Base-by-base conservation (phyloP, 2,329 filamentous ascomycete genomes). In the Ophiocordyceps camponoti-rufipedis region DNA sequence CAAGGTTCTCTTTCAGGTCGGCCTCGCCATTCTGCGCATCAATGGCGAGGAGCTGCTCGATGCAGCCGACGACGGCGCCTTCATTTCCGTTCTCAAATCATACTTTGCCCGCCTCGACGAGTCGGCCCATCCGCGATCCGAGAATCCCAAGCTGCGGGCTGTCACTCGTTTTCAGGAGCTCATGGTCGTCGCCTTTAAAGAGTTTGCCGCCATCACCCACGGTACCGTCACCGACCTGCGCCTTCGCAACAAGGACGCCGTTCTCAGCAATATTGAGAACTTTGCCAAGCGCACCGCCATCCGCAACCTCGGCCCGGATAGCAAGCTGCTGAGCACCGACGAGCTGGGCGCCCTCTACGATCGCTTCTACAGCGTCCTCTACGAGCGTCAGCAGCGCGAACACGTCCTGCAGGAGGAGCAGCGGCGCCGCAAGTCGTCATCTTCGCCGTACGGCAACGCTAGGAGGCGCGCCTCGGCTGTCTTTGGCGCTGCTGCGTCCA, bases 121-220 rank as follows among this genome's bases (percentile, higher is more conserved):
- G 63, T 95, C 88, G 4, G 91, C 91, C 2, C 89, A 98, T 57
- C 91, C 91, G 2, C 88, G 83, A 56, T 95, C 87, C 0, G 88
- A 95, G 58, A 98, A 96, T 51, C 80, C 88, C 3, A 98, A 96
- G 64, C 69, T 96, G 45, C 77, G 89, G 45, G 86, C 88, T 0
- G 91, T 98, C 45, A 98, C 93, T 6, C 78, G 85, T 42, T 98
- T 98, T 59, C 91, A 98, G 56, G 91, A 96, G 61, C 75, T 98
- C 47, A 96, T 98, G 88, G 91, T 98, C 3, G 91, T 96, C 18
- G 91, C 91, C 1, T 98, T 98, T 66, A 96, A 95, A 54, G 91
- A 98, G 58, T 98, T 98, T 58, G 83, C 89, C 0, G 85, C 81
- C 39, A 94, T 98, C 53, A 98, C 91, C 0, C 89, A 98, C 58